phyloP scores from a whole-genome alignment of 495 filamentous ascomycete species.

The Xylaria flabelliformis region DNA sequence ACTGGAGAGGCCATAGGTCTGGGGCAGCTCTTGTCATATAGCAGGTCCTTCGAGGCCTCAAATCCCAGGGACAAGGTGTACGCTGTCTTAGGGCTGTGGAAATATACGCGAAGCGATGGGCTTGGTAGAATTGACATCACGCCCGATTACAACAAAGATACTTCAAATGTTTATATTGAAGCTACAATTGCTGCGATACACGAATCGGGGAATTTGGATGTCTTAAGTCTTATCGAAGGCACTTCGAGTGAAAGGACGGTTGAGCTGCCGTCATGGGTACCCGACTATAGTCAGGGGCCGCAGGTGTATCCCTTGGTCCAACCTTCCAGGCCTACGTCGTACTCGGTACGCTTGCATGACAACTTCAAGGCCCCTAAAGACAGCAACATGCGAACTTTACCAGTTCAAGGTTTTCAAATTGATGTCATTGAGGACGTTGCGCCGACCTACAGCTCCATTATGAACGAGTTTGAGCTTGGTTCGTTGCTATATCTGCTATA shows the following conservation, averaged over 20 bases:
- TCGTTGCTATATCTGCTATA: constrained; percentile 4
- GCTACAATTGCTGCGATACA: constrained; percentile 30
- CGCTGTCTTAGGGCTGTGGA: constrained; percentile 30
- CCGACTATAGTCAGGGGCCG: constrained; percentile 29
- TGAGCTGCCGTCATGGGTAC: constrained; percentile 35
- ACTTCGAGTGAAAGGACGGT: not conserved
- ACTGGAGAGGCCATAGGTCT: constrained; percentile 2
- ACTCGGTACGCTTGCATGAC: not conserved
- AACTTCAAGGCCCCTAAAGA: not conserved
- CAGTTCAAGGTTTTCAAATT: constrained; percentile 11
- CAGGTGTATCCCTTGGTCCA: constrained; percentile 14
- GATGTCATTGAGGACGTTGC: constrained; percentile 21
- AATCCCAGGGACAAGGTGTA: constrained; percentile 29
- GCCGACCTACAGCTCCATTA: constrained; percentile 5
- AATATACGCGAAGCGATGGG: not conserved
- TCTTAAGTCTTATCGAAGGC: constrained; percentile 33
- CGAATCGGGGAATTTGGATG: constrained; percentile 28
- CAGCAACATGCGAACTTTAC: not conserved
- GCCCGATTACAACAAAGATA: not conserved
- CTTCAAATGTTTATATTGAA: constrained; percentile 20
- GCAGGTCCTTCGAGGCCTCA: constrained; percentile 30
- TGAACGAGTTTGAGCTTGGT: constrained; percentile 23
- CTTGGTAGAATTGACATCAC: not conserved
- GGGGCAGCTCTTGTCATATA: constrained; percentile 27
- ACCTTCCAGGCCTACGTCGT: not conserved